Base-by-base conservation (phyloP, 257 asterid species). In the Lycium barbarum region DNA sequence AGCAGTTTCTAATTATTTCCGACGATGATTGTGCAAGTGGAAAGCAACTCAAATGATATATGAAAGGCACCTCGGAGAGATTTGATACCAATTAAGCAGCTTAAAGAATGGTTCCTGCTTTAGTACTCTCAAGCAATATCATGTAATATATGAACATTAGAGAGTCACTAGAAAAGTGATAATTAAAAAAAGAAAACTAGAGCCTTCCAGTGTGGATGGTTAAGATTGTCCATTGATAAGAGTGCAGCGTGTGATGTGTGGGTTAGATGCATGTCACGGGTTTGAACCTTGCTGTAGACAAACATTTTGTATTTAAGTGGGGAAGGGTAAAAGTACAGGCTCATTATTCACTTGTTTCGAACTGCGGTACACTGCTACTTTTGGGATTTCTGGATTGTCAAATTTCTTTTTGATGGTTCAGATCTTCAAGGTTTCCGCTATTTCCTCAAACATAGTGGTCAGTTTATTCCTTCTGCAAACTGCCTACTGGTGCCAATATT, bases 81-180 rank as follows among this genome's bases (percentile, higher is more conserved):
- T 53, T 51, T 26, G 65, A 78, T 33, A 14, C 43, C 65, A 47
- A 26, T 76, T 78, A 4, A 78, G 65, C 65, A 53, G 49, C 43
- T 35, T 76, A 76, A 78, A 78, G 65, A 53, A 53, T 57, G 33
- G 82, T 14, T 78, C 82, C 49, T 53, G 33, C 49, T 53, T 66
- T 74, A 74, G 1, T 78, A 33, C 15, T 53, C 47, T 51, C 43
- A 47, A 74, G 36, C 22, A n/a, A 13, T 76, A 26, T 49, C 40
- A 22, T 14, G 47, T 76, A 26, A 7, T 76, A 11, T 26, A 33
- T 51, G 26, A 76, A 26, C 63, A 51, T 13, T 51, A 76, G 43
- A 73, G 43, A 12, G 73, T 5, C 65, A 14, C 26, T 43, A 76
- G 47, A 78, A 65, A 1, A 26, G 20, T 49, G 63, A 14, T 51